Percentiles rank a stretch among this genome's conserved stretches.
These are phyloP conservation scores for Eucalyptus tenuipes DNA, from an alignment of 345 rosid genomes.

Conservation along the genomic window DNA sequence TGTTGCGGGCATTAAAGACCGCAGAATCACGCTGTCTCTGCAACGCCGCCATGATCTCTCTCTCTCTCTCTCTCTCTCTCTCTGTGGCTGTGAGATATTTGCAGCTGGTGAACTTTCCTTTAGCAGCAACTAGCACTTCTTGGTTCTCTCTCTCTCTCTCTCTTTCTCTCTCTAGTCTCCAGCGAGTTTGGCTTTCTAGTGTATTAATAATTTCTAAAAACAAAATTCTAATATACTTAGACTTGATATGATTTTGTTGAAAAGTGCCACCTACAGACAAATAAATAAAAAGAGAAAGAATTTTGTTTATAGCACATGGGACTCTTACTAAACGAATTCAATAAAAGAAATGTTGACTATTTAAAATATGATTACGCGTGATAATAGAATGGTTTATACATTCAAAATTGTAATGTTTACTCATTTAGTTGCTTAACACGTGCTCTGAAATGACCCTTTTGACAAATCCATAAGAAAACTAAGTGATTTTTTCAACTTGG, in stretches of 20 bases:
- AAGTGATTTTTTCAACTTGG: accelerated
- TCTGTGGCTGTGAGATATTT: not conserved
- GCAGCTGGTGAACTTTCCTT: not conserved
- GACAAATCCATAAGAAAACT: not conserved
- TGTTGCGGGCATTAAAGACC: not conserved
- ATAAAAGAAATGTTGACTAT: not conserved
- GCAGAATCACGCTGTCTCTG: not conserved
- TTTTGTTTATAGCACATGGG: not conserved
- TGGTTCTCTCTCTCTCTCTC: not conserved
- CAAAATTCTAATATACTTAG: not conserved
- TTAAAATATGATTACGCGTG: not conserved
- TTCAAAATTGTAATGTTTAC: not conserved
- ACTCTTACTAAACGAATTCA: not conserved
- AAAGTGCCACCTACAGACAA: not conserved
- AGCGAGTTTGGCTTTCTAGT: not conserved
- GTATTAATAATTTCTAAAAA: not conserved
- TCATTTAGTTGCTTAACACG: not conserved
- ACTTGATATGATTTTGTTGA: not conserved
- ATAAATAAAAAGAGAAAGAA: not conserved
- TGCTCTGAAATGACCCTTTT: not conserved
- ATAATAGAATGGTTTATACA: not conserved
- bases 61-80: not conserved
- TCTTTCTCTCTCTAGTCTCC: not conserved
- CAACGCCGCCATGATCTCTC: not conserved
- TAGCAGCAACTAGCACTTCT: not conserved